phyloP scores from a whole-genome alignment of 208 protist species.

The Leishmania guyanensis region DNA sequence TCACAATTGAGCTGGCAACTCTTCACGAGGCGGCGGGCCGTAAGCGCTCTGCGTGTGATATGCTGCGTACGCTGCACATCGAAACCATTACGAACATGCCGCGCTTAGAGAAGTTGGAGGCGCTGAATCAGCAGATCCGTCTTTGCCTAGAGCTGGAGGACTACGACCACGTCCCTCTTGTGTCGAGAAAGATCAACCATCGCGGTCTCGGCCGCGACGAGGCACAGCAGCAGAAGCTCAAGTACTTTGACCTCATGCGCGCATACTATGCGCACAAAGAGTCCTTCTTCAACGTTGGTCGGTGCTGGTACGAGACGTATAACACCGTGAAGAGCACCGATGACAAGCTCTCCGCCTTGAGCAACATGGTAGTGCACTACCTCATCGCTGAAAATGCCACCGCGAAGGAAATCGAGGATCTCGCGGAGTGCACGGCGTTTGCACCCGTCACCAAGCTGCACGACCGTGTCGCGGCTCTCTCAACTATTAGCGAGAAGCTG shows the following conservation, averaged over 20 bases:
- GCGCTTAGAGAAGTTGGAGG: slow-evolving; percentile 94
- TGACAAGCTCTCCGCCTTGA: slow-evolving; percentile 67
- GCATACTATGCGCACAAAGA: slow-evolving; percentile 80
- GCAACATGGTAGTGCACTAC: slow-evolving; percentile 82
- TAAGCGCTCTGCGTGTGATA: slow-evolving; percentile 92
- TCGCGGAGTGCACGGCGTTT: slow-evolving; percentile 81
- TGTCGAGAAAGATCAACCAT: slow-evolving; percentile 94
- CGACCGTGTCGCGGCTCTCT: slow-evolving; percentile 55
- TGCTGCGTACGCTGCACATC: slow-evolving; percentile 95
- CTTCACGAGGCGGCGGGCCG: slow-evolving; percentile 91
- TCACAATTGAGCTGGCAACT: slow-evolving; percentile 91
- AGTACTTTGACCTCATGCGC: slow-evolving; percentile 91
- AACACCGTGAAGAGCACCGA: slow-evolving; percentile 81
- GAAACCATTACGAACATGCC: slow-evolving; percentile 98
- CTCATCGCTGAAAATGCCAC: slow-evolving; percentile 81
- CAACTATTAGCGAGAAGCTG: slow-evolving; percentile 49
- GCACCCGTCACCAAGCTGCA: slow-evolving; percentile 62
- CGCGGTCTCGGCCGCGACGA: slow-evolving; percentile 75
- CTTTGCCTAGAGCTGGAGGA: slow-evolving; percentile 94
- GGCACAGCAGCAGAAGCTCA: slow-evolving; percentile 73
- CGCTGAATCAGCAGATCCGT: slow-evolving; percentile 95
- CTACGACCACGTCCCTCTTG: slow-evolving; percentile 93
- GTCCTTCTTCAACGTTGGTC: slow-evolving; percentile 93
- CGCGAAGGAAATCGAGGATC: slow-evolving; percentile 81
- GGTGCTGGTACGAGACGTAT: slow-evolving; percentile 94